These are phyloP conservation scores for Brasilioporus rufonigricans DNA, from an alignment of 768 basidiomycete genomes.

Conservation along the genomic window DNA sequence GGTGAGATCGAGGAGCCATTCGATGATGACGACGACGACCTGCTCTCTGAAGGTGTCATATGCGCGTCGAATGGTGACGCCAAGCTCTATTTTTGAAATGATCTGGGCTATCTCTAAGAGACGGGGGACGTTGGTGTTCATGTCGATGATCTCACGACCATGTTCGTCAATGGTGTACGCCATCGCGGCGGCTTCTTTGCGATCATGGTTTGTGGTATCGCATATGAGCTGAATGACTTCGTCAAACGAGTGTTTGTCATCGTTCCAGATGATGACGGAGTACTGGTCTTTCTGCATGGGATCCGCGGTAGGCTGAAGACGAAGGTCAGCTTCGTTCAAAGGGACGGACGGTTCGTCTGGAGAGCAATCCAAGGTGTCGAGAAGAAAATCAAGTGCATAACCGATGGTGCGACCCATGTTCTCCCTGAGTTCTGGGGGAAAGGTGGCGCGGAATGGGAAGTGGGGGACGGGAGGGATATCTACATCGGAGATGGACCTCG, in stretches of 20 bases:
- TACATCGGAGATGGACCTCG: conserved; percentile 39
- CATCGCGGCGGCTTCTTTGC: conserved; percentile 55
- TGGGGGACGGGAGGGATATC: conserved; percentile 61
- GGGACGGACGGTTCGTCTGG: conserved; percentile 77
- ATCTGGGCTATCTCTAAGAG: conserved; percentile 77
- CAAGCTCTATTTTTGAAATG: conserved; percentile 86
- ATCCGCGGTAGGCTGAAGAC: conserved; percentile 71
- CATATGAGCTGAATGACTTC: conserved; percentile 77
- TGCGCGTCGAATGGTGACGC: conserved; percentile 83
- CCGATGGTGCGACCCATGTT: conserved; percentile 71
- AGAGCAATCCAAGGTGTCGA: conserved; percentile 79
- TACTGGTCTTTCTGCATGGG: conserved; percentile 79
- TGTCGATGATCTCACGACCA: conserved; percentile 84
- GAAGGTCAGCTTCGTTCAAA: conserved; percentile 62
- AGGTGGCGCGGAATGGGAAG: conserved; percentile 53
- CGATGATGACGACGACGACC: conserved; percentile 76
- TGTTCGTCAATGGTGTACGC: conserved; percentile 68
- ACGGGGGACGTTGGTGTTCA: conserved; percentile 47
- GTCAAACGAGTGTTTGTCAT: conserved; percentile 93
- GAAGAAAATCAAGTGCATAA: conserved; percentile 77
- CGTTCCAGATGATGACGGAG: conserved; percentile 90
- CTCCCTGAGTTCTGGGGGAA: conserved; percentile 69
- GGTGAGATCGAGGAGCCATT: conserved; percentile 83
- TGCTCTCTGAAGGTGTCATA: conserved; percentile 90
- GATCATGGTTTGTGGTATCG: conserved; percentile 49